Evolutionary conservation across 2,329 filamentous ascomycete species (phyloP).

Genomic region (Hirsutella rhossiliensis): DNA sequence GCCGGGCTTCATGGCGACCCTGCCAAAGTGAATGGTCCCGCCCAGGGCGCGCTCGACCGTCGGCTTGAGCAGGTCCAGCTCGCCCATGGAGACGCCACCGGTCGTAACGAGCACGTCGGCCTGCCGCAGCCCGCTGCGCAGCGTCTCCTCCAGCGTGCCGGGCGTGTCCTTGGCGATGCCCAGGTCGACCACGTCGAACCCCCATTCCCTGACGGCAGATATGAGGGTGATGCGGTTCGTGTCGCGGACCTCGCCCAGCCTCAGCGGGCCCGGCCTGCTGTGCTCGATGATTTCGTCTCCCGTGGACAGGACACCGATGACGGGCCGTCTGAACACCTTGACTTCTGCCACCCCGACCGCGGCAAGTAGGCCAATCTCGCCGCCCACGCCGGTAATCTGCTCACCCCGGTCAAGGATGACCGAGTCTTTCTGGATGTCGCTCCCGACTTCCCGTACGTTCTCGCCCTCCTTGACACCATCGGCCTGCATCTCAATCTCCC

Average conservation of each 20-base stretch:
- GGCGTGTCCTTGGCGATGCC: constrained; percentile 72
- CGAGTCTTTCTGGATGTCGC: constrained; percentile 62
- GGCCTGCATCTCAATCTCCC: constrained; percentile 75
- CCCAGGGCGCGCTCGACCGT: constrained; percentile 84
- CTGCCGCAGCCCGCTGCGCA: constrained; percentile 61
- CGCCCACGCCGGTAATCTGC: constrained; percentile 74
- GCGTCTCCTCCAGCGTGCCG: constrained; percentile 60
- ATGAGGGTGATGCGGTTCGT: constrained; percentile 85
- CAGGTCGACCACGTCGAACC: constrained; percentile 71
- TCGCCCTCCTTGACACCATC: constrained; percentile 64
- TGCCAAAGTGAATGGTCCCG: constrained; percentile 90
- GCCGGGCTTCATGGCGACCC: constrained; percentile 94
- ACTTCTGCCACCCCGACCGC: constrained; percentile 68
- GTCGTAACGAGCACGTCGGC: constrained; percentile 83
- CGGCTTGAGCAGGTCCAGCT: constrained; percentile 90
- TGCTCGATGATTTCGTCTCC: constrained; percentile 88
- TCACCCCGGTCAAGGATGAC: constrained; percentile 67
- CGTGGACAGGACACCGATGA: constrained; percentile 81
- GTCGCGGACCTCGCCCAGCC: constrained; percentile 78
- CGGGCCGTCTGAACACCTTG: constrained; percentile 60
- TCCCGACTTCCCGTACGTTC: constrained; percentile 85
- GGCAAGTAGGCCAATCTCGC: constrained; percentile 81
- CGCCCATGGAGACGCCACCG: constrained; percentile 94
- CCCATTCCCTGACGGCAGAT: constrained; percentile 60
- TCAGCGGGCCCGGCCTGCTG: constrained; percentile 47